Evolutionary conservation across 2,329 filamentous ascomycete species (phyloP).

Genomic region (Zalaria sp.): DNA sequence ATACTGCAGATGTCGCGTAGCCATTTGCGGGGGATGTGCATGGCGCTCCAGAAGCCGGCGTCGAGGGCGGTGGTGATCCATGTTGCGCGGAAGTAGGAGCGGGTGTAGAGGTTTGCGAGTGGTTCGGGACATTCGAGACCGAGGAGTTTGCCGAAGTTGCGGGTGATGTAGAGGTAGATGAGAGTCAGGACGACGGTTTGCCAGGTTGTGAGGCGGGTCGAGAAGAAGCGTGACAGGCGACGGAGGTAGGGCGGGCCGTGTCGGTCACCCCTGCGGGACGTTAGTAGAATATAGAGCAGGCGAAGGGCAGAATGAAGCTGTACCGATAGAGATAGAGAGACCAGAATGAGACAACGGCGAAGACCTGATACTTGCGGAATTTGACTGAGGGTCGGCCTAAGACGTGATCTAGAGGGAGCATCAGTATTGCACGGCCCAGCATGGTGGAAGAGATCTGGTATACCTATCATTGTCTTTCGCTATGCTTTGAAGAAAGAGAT

Average conservation of each 20-base stretch:
- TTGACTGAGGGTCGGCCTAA: slow-evolving; percentile 80
- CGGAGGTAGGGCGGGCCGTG: slow-evolving; percentile 75
- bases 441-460: neutral
- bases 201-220: slow-evolving; percentile 67
- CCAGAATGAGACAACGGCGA: slow-evolving; percentile 87
- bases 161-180: slow-evolving; percentile 77
- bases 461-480: neutral
- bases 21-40: slow-evolving; percentile 74
- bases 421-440: neutral
- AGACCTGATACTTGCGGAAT: slow-evolving; percentile 83
- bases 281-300: slow-evolving; percentile 12
- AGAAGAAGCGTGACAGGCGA: slow-evolving; percentile 56
- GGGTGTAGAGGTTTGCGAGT: slow-evolving; percentile 82
- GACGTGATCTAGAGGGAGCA: slow-evolving; percentile 55
- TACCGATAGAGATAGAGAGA: slow-evolving; percentile 67
- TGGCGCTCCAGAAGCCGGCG: slow-evolving; percentile 96
- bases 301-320: slow-evolving; percentile 10
- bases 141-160: slow-evolving; percentile 87
- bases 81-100: slow-evolving; percentile 87
- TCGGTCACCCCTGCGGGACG: slow-evolving; percentile 51
- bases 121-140: slow-evolving; percentile 88
- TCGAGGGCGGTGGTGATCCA: slow-evolving; percentile 93
- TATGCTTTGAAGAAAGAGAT: no score
- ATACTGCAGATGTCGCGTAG: slow-evolving; percentile 70
- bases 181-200: slow-evolving; percentile 78